Percentiles rank a stretch among this genome's conserved stretches.
Evolutionary conservation across 2,329 filamentous ascomycete species (phyloP).

Genomic region (Fusarium dimerum): DNA sequence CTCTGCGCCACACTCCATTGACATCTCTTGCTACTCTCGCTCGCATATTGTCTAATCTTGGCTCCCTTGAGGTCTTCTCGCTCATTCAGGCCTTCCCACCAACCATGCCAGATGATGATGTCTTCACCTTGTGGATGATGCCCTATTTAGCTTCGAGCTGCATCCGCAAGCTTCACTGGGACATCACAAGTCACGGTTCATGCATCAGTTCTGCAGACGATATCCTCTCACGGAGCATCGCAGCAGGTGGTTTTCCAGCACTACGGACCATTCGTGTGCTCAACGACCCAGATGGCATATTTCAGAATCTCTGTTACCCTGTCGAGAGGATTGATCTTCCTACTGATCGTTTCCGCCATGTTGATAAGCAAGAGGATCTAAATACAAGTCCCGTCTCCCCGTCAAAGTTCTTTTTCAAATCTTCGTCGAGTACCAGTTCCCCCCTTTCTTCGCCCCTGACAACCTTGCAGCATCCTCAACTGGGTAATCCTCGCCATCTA

Average conservation of each 20-base stretch:
- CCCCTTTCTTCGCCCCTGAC: constrained; percentile 27
- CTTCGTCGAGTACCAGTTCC: constrained; percentile 35
- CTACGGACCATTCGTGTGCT: constrained; percentile 63
- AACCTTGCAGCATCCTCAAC: constrained; percentile 6
- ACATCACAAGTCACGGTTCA: constrained; percentile 55
- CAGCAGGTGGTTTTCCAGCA: constrained; percentile 61
- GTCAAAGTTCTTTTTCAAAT: constrained; percentile 32
- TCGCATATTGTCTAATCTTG: constrained; percentile 59
- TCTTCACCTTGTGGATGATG: constrained; percentile 60
- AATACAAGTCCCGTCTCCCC: constrained; percentile 27
- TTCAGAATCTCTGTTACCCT: constrained; percentile 70
- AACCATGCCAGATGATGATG: constrained; percentile 54
- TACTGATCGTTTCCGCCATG: constrained; percentile 46
- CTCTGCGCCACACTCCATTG: constrained; percentile 57
- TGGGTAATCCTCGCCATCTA: constrained; percentile 16
- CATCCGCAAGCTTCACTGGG: constrained; percentile 62
- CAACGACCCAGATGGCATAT: constrained; percentile 67
- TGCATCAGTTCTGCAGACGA: constrained; percentile 54
- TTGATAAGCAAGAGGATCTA: constrained; percentile 15
- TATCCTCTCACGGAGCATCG: constrained; percentile 65
- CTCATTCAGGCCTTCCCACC: constrained; percentile 58
- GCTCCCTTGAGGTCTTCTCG: constrained; percentile 49
- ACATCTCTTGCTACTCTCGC: constrained; percentile 58
- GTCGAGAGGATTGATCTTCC: constrained; percentile 54
- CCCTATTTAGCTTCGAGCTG: constrained; percentile 61